phyloP scores from a whole-genome alignment of 306 rosid species.

The Dryas alaskensis region DNA sequence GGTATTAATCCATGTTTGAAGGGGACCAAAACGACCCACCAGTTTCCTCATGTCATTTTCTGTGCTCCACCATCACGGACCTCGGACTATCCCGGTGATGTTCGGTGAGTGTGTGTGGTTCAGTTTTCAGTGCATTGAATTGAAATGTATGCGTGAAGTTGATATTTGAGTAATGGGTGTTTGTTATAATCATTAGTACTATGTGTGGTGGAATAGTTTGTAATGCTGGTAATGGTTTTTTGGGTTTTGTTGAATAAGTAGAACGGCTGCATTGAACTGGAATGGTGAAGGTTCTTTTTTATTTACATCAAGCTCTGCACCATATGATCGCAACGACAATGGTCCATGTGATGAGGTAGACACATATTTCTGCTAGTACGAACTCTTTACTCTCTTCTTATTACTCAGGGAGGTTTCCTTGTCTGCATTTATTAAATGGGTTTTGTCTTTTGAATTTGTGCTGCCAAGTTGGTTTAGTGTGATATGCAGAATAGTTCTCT shows the following conservation, averaged over 20 bases:
- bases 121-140: background rate
- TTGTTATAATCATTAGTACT: background rate
- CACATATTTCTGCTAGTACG: slow-evolving; percentile 6
- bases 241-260: slow-evolving; percentile 26
- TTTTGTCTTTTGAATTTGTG: background rate
- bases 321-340: slow-evolving; percentile 76
- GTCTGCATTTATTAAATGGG: background rate
- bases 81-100: slow-evolving; percentile 68
- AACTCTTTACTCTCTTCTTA: slow-evolving; percentile 5
- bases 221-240: slow-evolving; percentile 25
- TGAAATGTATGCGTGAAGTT: background rate
- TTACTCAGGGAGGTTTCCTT: slow-evolving; percentile 3
- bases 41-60: slow-evolving; percentile 74
- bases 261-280: slow-evolving; percentile 74
- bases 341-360: slow-evolving; percentile 85
- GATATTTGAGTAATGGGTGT: background rate
- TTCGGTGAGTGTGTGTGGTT: slow-evolving; percentile 45
- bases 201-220: background rate
- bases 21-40: slow-evolving; percentile 39
- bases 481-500: background rate
- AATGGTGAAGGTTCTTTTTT: slow-evolving; percentile 82
- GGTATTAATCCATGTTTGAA: slow-evolving; percentile 77
- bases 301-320: slow-evolving; percentile 94
- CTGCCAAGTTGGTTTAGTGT: slow-evolving; percentile 14
- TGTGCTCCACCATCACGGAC: slow-evolving; percentile 87